Evolutionary conservation across 2,329 filamentous ascomycete genomes (phyloP).

Genomic region (Pyricularia pennisetigena): DNA sequence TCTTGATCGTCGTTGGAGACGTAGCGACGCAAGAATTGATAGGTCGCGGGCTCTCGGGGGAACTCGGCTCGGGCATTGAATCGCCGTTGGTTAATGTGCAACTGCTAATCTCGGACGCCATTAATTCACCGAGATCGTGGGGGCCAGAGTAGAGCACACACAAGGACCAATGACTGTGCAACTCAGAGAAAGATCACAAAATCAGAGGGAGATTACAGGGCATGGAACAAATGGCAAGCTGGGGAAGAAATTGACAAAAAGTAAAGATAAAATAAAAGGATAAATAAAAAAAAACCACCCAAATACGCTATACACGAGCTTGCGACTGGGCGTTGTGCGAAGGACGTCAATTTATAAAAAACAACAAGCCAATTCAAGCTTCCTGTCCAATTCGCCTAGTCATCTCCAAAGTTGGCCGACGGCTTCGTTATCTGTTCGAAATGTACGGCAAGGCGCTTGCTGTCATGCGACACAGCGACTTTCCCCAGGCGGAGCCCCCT

Average conservation of each 20-base stretch:
- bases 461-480: not conserved
- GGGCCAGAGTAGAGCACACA: not conserved
- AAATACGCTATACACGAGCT: not conserved
- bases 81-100: not conserved
- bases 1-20: not conserved
- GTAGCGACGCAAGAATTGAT: not conserved
- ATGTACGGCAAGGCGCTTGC: not conserved
- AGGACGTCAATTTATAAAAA: not conserved
- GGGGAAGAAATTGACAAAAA: not conserved
- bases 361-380: not conserved
- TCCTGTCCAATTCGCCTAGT: not conserved
- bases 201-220: not conserved
- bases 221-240: not conserved
- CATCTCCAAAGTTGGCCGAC: not conserved
- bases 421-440: not conserved
- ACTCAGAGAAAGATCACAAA: not conserved
- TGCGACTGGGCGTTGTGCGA: not conserved
- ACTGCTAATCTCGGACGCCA: not conserved
- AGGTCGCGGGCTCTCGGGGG: not conserved
- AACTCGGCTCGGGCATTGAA: not conserved
- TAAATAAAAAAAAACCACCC: not conserved
- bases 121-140: not conserved
- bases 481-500: not conserved
- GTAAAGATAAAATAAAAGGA: not conserved
- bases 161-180: not conserved